Evolutionary conservation across 2,329 filamentous ascomycete genomes (phyloP).

Genomic region (Ophioceras dolichostomum): DNA sequence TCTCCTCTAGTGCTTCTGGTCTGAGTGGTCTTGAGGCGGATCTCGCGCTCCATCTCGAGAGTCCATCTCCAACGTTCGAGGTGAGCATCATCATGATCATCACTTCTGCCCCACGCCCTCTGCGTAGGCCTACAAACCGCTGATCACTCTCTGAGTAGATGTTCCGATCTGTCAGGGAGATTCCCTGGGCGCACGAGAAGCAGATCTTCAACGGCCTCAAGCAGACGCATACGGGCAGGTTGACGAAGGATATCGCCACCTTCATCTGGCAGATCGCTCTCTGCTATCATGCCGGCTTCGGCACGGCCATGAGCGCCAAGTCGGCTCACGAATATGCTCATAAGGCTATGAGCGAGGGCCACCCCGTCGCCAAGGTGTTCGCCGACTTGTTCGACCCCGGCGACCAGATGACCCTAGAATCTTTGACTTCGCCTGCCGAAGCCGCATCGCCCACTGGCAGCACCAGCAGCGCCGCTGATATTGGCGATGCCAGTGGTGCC

Average conservation of each 20-base stretch:
- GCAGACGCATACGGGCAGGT: neutral
- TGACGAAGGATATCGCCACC: neutral
- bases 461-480: no score
- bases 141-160: no score
- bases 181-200: neutral
- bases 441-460: no score
- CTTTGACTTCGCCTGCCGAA: no score
- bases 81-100: no score
- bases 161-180: neutral
- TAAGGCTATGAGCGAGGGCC: neutral
- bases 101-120: no score
- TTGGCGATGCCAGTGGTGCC: no score
- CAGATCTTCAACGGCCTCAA: neutral
- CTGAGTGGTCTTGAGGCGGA: neutral
- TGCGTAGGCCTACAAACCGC: no score
- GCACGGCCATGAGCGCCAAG: neutral
- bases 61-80: neutral
- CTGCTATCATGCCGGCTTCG: neutral
- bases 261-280: neutral
- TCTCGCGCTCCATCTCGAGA: neutral
- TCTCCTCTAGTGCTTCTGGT: neutral
- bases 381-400: neutral
- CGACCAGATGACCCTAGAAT: no score
- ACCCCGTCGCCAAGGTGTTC: neutral
- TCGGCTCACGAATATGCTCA: neutral